Conservation (phyloP, 73 alveolate species). For the Stentor coeruleus region DNA sequence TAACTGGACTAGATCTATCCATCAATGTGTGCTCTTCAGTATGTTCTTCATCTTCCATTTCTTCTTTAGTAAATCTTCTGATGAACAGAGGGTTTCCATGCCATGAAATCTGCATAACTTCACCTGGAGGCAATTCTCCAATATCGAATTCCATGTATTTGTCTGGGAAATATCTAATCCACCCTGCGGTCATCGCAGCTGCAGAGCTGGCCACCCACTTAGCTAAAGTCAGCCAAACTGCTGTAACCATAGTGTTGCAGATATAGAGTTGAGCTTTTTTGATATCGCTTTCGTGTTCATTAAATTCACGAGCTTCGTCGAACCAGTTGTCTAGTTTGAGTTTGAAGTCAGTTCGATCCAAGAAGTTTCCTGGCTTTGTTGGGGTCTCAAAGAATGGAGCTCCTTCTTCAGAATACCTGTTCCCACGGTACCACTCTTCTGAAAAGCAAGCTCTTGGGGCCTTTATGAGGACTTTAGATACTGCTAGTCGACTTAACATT, state of each 20-base stretch:
- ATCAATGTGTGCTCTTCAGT: constrained; percentile 65
- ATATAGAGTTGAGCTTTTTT: constrained; percentile 86
- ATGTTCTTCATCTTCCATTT: constrained; percentile 63
- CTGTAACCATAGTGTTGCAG: constrained; percentile 53
- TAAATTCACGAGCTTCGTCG: constrained; percentile 89
- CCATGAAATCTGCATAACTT: constrained; percentile 88
- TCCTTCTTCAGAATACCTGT: constrained; percentile 40
- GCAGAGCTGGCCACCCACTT: constrained; percentile 41
- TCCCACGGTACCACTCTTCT: constrained; percentile 19
- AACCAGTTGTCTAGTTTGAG: constrained; percentile 89
- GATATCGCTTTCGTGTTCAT: constrained; percentile 85
- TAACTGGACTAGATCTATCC: constrained; percentile 64
- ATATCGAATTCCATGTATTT: constrained; percentile 81
- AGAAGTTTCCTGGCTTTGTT: constrained; percentile 85
- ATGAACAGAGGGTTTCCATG: constrained; percentile 87
- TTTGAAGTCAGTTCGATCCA: constrained; percentile 82
- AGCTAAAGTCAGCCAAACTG: constrained; percentile 44
- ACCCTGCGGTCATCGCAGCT: constrained; percentile 52
- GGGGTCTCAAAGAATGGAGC: constrained; percentile 84
- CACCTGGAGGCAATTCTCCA: constrained; percentile 93
- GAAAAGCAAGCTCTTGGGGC: constrained; percentile 13
- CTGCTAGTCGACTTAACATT: constrained; percentile 12
- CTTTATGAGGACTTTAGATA: not conserved
- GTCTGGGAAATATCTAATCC: constrained; percentile 83
- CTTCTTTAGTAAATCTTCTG: constrained; percentile 78